A percentile compares a stretch with the other conserved stretches of the same genome.
Evolutionary conservation across 306 rosid species (phyloP).

Genomic region (Glycyrrhiza uralensis): DNA sequence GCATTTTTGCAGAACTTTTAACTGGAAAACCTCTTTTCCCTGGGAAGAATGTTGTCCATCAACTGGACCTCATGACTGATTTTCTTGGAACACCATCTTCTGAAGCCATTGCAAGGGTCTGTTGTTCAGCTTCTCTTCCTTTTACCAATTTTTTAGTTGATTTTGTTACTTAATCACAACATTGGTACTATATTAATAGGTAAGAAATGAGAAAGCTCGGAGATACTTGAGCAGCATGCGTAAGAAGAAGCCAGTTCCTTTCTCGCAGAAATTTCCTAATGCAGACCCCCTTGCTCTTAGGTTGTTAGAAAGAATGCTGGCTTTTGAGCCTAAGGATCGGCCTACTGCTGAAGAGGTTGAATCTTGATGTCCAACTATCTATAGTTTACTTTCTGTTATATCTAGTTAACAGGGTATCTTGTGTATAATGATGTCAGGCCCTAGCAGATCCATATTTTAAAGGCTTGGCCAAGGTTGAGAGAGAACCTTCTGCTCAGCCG

Average conservation of each 20-base stretch:
- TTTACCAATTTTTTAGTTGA: background rate
- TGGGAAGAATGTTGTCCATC: slow-evolving; percentile 98
- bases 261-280: slow-evolving; percentile 88
- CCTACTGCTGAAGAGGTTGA: slow-evolving; percentile 96
- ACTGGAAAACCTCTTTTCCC: slow-evolving; percentile 99
- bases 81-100: slow-evolving; percentile 88
- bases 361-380: slow-evolving; percentile 28
- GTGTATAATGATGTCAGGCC: slow-evolving; percentile 57
- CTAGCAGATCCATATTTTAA: slow-evolving; percentile 96
- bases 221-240: slow-evolving; percentile 97
- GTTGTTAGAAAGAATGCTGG: slow-evolving; percentile 90
- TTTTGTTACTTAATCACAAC: slow-evolving; percentile 19
- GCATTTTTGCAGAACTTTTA: slow-evolving; percentile 95
- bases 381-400: slow-evolving; percentile 4
- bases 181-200: slow-evolving; percentile 42
- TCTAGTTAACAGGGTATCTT: slow-evolving; percentile 16
- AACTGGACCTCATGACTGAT: slow-evolving; percentile 95
- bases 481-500: slow-evolving; percentile 97
- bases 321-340: slow-evolving; percentile 97
- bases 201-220: slow-evolving; percentile 94
- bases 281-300: slow-evolving; percentile 97
- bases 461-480: slow-evolving; percentile 98
- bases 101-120: slow-evolving; percentile 92
- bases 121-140: slow-evolving; percentile 28
- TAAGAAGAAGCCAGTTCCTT: slow-evolving; percentile 82